These are phyloP conservation scores for Ajuga chamaepitys DNA, from an alignment of 257 asterid species.

Conservation along the genomic window DNA sequence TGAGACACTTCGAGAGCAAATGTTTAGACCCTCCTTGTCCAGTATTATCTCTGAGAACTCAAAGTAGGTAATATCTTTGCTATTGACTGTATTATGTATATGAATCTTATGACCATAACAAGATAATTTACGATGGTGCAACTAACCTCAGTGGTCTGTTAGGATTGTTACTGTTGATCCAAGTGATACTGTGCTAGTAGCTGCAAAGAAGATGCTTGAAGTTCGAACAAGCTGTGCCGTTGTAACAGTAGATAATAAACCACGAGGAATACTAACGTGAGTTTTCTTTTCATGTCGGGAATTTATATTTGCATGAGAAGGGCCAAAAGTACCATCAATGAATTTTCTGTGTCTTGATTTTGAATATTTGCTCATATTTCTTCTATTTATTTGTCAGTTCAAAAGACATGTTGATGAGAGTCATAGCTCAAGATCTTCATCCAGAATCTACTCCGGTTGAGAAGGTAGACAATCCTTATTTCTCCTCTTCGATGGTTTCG, in stretches of 20 bases:
- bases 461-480: conserved; percentile 40
- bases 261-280: conserved; percentile 78
- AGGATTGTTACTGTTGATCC: conserved; percentile 74
- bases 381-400: conserved; percentile 41
- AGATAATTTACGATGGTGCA: not conserved
- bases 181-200: conserved; percentile 64
- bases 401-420: conserved; percentile 92
- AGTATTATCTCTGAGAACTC: conserved; percentile 90
- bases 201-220: conserved; percentile 90
- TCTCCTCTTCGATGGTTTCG: not conserved
- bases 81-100: conserved; percentile 12
- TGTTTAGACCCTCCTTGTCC: conserved; percentile 88
- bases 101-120: conserved; percentile 2
- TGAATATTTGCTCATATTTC: conserved; percentile 9
- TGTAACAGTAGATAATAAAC: conserved; percentile 77
- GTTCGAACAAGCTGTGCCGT: conserved; percentile 57
- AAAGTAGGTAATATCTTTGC: conserved; percentile 88
- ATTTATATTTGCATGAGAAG: conserved; percentile 1
- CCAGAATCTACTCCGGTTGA: conserved; percentile 80
- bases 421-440: conserved; percentile 88
- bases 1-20: conserved; percentile 86
- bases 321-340: not conserved
- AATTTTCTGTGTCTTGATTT: not conserved
- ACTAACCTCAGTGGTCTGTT: conserved; percentile 14
- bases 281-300: conserved; percentile 21